Percentiles rank a stretch among this genome's conserved stretches.
phyloP scores from a whole-genome alignment of 164 flowering plant genomes.

The Chloranthus sessilifolius region DNA sequence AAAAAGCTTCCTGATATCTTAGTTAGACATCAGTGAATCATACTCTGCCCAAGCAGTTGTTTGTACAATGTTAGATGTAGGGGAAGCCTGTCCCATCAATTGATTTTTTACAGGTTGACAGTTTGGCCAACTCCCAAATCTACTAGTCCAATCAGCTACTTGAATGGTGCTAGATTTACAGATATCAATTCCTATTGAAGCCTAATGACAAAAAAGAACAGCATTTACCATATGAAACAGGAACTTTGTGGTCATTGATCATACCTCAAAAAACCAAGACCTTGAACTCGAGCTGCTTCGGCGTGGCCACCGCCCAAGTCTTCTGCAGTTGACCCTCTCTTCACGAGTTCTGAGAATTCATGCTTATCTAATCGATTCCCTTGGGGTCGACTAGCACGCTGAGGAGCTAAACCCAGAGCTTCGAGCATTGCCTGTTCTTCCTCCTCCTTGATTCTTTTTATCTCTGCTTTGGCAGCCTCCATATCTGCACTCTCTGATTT shows the following conservation, averaged over 20 bases:
- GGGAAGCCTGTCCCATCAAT: no score
- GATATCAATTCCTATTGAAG: no score
- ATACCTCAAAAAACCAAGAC: slow-evolving; percentile 87
- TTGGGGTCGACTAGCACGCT: slow-evolving; percentile 52
- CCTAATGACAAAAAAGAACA: no score
- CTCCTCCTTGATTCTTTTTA: slow-evolving; percentile 76
- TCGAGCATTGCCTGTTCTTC: slow-evolving; percentile 98
- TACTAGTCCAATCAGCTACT: no score
- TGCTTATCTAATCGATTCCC: slow-evolving; percentile 92
- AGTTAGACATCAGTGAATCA: no score
- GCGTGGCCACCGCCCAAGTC: slow-evolving; percentile 89
- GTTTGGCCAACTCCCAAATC: no score
- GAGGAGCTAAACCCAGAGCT: slow-evolving; percentile 97
- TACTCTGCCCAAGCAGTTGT: no score
- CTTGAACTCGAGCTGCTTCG: slow-evolving; percentile 85
- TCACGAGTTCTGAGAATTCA: slow-evolving; percentile 83
- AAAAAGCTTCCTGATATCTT: no score
- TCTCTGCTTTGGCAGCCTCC: slow-evolving; percentile 81
- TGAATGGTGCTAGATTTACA: no score
- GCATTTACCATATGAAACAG: no score
- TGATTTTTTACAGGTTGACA: no score
- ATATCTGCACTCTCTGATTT: slow-evolving; percentile 28
- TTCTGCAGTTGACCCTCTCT: slow-evolving; percentile 89
- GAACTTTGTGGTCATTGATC: not conserved
- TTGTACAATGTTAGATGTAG: no score